phyloP scores from a whole-genome alignment of 1,284 basidiomycete species.

The Trametes versicolor region DNA sequence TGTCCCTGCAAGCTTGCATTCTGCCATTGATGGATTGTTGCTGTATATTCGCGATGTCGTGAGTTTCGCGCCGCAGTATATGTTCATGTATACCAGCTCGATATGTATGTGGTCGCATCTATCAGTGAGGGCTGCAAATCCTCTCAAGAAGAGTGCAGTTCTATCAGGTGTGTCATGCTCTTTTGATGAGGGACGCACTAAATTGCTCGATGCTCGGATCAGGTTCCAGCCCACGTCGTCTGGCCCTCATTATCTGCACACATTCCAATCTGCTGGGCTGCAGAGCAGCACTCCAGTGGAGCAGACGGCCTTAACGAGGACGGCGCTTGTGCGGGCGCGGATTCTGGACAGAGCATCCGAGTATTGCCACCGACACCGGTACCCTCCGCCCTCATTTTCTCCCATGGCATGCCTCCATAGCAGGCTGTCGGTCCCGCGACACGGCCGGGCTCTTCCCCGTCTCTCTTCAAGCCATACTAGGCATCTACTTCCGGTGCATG shows the following conservation, averaged over 20 bases:
- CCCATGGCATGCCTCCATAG: neutral
- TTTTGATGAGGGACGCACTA: neutral
- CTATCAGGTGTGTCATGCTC: neutral
- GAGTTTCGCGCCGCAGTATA: neutral
- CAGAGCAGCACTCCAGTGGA: neutral
- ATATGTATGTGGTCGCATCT: neutral
- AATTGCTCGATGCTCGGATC: no score
- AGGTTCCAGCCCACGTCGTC: no score
- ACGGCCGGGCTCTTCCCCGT: neutral
- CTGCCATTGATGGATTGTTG: no score
- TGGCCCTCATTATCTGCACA: neutral
- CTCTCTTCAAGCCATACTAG: neutral
- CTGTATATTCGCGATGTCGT: neutral
- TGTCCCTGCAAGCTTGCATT: no score
- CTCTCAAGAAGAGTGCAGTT: neutral
- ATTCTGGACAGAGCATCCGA: neutral
- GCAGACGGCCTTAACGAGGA: neutral
- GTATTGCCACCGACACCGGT: neutral
- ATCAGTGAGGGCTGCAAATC: neutral
- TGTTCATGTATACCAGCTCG: neutral
- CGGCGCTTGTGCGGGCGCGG: neutral
- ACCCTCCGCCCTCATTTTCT: neutral
- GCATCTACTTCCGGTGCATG: neutral
- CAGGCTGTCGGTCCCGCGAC: neutral
- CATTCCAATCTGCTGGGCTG: no score